phyloP scores from a whole-genome alignment of 768 basidiomycete genomes.

The Boletus pseudo-olivaceus region DNA sequence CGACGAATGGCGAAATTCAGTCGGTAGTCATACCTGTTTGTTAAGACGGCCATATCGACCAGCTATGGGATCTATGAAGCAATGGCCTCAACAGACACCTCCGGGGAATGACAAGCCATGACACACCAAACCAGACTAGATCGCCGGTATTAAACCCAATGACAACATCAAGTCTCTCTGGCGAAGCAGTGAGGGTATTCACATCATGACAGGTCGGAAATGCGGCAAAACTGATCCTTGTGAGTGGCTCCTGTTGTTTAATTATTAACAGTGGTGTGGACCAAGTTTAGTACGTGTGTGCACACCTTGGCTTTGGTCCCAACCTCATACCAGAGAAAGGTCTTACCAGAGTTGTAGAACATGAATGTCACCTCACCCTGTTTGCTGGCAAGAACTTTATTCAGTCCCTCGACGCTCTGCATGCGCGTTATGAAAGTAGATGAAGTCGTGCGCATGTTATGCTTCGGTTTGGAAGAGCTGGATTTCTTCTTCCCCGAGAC shows the following conservation, averaged over 20 bases:
- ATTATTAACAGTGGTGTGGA: conserved; percentile 6
- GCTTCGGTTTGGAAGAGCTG: conserved; percentile 68
- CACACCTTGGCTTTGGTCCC: conserved; percentile 81
- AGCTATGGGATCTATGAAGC: conserved; percentile 63
- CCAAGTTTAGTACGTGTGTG: not conserved
- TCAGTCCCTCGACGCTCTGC: conserved; percentile 75
- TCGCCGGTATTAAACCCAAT: conserved; percentile 96
- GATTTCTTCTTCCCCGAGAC: conserved; percentile 58
- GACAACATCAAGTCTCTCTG: conserved; percentile 80
- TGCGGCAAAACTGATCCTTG: conserved; percentile 79
- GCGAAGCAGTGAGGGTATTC: conserved; percentile 70
- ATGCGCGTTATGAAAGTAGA: conserved; percentile 90
- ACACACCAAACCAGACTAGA: conserved; percentile 87
- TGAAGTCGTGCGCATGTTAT: conserved; percentile 85
- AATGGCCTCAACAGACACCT: conserved; percentile 2
- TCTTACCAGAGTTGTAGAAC: conserved; percentile 86
- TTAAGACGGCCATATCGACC: conserved; percentile 84
- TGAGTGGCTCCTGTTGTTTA: conserved; percentile 74
- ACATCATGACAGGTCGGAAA: conserved; percentile 91
- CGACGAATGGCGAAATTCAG: not conserved
- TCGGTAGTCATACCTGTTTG: conserved; percentile 56
- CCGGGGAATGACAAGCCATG: not conserved
- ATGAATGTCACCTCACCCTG: conserved; percentile 83
- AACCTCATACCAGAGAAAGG: conserved; percentile 81
- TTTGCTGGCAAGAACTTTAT: conserved; percentile 66